Evolutionary conservation across 805 yeast species (phyloP).

Genomic region (Kodamaea kakaduensis): DNA sequence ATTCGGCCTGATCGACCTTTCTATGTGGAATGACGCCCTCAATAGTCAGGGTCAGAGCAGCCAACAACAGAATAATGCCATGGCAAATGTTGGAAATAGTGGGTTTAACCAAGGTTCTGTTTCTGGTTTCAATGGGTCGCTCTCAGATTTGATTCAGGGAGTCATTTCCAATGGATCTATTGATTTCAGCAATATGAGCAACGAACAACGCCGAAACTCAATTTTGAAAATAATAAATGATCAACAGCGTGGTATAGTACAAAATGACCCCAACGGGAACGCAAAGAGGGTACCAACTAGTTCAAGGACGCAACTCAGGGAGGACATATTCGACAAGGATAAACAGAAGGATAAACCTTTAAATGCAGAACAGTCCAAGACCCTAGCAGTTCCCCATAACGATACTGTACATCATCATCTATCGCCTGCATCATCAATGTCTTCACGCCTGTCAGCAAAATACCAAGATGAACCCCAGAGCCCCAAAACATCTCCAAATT

Average conservation of each 20-base stretch:
- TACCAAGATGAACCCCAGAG: constrained; percentile 36
- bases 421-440: constrained; percentile 36
- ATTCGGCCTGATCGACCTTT: constrained; percentile 26
- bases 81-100: constrained; percentile 8
- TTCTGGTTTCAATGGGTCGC: constrained; percentile 28
- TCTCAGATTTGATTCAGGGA: constrained; percentile 33
- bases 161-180: constrained; percentile 33
- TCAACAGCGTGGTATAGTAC: constrained; percentile 19
- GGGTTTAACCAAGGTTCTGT: constrained; percentile 23
- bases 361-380: constrained; percentile 7
- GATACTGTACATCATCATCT: constrained; percentile 16
- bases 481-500: constrained; percentile 36
- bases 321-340: constrained; percentile 34
- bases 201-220: constrained; percentile 38
- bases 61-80: too few species aligned
- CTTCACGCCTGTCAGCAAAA: constrained; percentile 28
- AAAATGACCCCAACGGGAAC: constrained; percentile 10
- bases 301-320: constrained; percentile 23
- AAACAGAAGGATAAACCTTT: constrained; percentile 3
- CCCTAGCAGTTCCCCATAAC: constrained; percentile 10
- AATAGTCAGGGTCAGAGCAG: constrained; percentile 11
- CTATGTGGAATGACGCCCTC: constrained; percentile 14
- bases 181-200: constrained; percentile 36
- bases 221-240: constrained; percentile 35
- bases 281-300: constrained; percentile 8